Conservation (phyloP, 2,329 filamentous ascomycete species). For the Dactylonectria macrodidyma region DNA sequence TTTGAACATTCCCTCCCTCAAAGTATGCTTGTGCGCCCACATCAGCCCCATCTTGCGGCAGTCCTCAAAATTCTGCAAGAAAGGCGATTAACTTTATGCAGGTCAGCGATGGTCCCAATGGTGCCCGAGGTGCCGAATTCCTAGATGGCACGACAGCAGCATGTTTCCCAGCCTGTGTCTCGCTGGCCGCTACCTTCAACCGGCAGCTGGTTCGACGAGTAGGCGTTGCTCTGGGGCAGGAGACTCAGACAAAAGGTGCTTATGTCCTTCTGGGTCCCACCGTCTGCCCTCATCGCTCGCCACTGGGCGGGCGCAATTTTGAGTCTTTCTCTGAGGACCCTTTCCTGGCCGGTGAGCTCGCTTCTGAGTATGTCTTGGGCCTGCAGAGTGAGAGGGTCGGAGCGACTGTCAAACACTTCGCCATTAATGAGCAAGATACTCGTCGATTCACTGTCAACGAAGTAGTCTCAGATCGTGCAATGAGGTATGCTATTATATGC, state of each 20-base stretch:
- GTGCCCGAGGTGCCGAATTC: conserved; percentile 33
- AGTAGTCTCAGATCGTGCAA: conserved; percentile 66
- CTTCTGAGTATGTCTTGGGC: conserved; percentile 49
- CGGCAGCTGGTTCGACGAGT: conserved; percentile 40
- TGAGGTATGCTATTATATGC: conserved; percentile 53
- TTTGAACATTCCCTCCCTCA: background rate
- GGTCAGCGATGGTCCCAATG: conserved; percentile 34
- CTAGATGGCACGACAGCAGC: conserved; percentile 34
- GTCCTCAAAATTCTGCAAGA: too few relatives aligned
- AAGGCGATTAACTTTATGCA: background rate
- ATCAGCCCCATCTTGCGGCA: too few relatives aligned
- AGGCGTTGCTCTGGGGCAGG: conserved; percentile 30
- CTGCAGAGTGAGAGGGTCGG: conserved; percentile 51
- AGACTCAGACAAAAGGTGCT: conserved; percentile 62
- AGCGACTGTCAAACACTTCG: conserved; percentile 55
- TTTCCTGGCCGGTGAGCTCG: conserved; percentile 45
- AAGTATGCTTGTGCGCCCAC: background rate
- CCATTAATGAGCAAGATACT: conserved; percentile 63
- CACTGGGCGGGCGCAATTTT: conserved; percentile 60
- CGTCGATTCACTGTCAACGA: conserved; percentile 53
- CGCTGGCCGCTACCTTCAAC: conserved; percentile 51
- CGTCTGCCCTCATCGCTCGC: conserved; percentile 72
- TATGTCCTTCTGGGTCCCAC: conserved; percentile 73
- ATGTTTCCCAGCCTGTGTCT: conserved; percentile 50
- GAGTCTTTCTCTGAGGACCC: conserved; percentile 74